Base-by-base conservation (phyloP, 768 basidiomycete species). In the Mycena venus region DNA sequence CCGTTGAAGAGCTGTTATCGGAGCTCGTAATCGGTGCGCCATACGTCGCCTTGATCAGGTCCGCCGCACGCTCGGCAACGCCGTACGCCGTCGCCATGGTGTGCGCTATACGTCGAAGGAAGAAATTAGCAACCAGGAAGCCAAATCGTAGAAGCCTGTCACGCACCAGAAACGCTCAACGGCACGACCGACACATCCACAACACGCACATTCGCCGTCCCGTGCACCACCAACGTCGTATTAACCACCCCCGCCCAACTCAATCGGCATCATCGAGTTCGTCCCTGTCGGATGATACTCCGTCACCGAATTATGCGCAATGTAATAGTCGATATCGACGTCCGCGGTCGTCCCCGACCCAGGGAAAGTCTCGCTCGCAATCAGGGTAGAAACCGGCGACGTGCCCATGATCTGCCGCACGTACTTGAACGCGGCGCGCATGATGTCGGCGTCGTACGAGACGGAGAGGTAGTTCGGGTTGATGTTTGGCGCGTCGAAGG, bases 161-260 rank as follows among this genome's bases (percentile, higher is more conserved):
- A 67, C 73, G 47, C 19, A 75, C 75, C 76, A n/a, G 74, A 59
- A 8, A 75, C 29, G 19, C 59, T 58, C 38, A 79, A 34, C 40
- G 79, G 79, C 27, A 75, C 59, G 27, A 79, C 44, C 23, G 70
- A 72, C 40, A 78, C 76, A 55, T 83, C 83, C 67, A 82, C 80
- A 23, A 85, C 85, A 47, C 88, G 83, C 55, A 90, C 70, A 75
- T 88, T 88, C 69, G 77, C 64, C n/a, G 86, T 83, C 40, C 88
- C 88, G 78, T 89, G 85, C 1, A 90, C 88, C 23, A 81, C 77
- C 25, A 86, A 72, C 27, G 80, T 80, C 53, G 84, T 83, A 67
- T 87, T 85, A 70, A 89, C 86, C 36, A 88, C 87, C 59, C 89
- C 80, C 42, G n/a, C 74, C 67, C 19, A 15, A 23, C 40, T 9